A percentile compares a stretch with the other conserved stretches of the same genome.
phyloP scores from a whole-genome alignment of 2,329 filamentous ascomycete genomes.

The Raffaelea arxii region DNA sequence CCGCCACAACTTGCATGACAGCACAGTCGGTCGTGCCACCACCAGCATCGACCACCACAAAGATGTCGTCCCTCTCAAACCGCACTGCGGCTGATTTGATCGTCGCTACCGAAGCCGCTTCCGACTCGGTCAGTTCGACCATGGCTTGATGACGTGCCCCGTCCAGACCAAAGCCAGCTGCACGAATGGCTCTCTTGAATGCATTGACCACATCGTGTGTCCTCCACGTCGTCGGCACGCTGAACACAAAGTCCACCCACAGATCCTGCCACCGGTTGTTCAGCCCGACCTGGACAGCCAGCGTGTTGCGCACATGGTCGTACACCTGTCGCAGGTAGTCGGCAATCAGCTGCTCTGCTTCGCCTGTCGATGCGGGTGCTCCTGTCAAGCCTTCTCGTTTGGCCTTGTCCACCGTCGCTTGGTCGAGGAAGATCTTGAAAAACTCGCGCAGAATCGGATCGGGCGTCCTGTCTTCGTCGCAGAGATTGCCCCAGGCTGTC shows the following conservation, averaged over 20 bases:
- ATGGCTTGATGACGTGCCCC: constrained; percentile 26
- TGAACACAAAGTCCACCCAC: constrained; percentile 43
- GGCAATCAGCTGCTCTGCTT: constrained; percentile 35
- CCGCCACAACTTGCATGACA: constrained; percentile 28
- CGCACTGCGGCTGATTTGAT: constrained; percentile 30
- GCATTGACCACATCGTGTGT: constrained; percentile 37
- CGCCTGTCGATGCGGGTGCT: constrained; percentile 27
- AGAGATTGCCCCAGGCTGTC: constrained; percentile 44
- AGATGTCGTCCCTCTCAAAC: constrained; percentile 28
- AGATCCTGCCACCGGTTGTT: constrained; percentile 31
- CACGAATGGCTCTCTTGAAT: constrained; percentile 36
- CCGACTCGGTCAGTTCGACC: constrained; percentile 36
- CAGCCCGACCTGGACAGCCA: constrained; percentile 29
- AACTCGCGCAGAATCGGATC: constrained; percentile 32
- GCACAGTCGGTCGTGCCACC: constrained; percentile 37
- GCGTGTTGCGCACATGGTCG: constrained; percentile 33
- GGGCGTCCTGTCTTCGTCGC: constrained; percentile 32
- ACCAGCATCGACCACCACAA: constrained; percentile 34
- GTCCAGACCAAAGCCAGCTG: constrained; percentile 38
- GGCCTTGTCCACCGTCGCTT: constrained; percentile 29
- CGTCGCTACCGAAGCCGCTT: constrained; percentile 36
- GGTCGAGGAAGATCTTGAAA: constrained; percentile 47
- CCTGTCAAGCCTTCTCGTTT: constrained; percentile 33
- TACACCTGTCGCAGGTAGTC: constrained; percentile 42
- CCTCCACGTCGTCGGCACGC: constrained; percentile 47